A percentile compares a stretch with the other conserved stretches of the same genome.
Evolutionary conservation across 176 grass and related monocot genomes (phyloP).

Genomic region (Dactylis glomerata): DNA sequence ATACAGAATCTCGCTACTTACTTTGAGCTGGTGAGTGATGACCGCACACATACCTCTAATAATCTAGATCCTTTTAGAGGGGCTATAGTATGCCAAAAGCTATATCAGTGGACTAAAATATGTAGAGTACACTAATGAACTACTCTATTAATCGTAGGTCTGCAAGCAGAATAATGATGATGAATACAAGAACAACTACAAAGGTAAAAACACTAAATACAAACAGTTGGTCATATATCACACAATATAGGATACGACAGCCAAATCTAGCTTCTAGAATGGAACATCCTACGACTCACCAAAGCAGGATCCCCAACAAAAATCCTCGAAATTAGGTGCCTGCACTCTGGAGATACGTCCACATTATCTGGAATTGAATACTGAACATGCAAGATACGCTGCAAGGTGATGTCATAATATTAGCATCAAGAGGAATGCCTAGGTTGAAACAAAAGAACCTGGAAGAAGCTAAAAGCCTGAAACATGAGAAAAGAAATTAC

Average conservation of each 20-base stretch:
- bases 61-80: not conserved
- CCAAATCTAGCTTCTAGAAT: not conserved
- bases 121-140: not conserved
- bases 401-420: constrained; percentile 26
- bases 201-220: not conserved
- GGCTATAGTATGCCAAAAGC: not conserved
- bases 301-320: constrained; percentile 66
- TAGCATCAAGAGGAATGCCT: constrained; percentile 6
- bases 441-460: not conserved
- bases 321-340: constrained; percentile 59
- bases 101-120: not conserved
- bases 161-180: not conserved
- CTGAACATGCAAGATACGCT: constrained; percentile 76
- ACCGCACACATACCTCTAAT: not conserved
- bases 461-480: constrained; percentile 5
- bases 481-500: not conserved
- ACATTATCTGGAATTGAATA: constrained; percentile 75
- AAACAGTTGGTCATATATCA: not conserved
- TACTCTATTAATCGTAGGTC: not conserved
- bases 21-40: not conserved
- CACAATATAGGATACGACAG: not conserved
- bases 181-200: not conserved
- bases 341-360: constrained; percentile 65
- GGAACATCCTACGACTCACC: constrained; percentile 37
- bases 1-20: not conserved